Conservation (phyloP, 2,329 filamentous ascomycete genomes). For the Podosphaera xanthii region DNA sequence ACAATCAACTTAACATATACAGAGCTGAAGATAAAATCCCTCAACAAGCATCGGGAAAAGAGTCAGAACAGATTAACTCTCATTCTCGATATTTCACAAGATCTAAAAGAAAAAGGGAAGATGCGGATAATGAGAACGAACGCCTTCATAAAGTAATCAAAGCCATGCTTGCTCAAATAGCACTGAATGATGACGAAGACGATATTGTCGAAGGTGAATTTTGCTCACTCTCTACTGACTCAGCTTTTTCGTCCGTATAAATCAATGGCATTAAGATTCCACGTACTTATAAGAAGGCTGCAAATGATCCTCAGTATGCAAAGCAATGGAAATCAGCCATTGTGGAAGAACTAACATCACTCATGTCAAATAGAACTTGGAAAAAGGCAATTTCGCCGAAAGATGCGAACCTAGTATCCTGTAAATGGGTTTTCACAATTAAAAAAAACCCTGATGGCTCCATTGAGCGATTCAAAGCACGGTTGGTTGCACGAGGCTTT, state of each 20-base stretch:
- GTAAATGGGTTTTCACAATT: background rate
- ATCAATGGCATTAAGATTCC: background rate
- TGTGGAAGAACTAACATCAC: background rate
- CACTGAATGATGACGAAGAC: background rate
- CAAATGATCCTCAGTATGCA: background rate
- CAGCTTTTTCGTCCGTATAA: background rate
- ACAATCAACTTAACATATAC: too few species aligned
- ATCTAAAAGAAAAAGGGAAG: background rate
- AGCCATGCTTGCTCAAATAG: background rate
- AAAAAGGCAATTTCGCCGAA: background rate
- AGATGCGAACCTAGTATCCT: background rate
- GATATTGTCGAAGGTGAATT: background rate
- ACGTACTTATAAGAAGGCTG: background rate
- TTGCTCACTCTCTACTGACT: background rate
- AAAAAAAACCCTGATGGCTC: background rate
- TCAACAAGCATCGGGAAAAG: too few species aligned
- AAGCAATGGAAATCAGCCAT: background rate
- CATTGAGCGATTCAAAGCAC: background rate
- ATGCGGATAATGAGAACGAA: background rate
- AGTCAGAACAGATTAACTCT: background rate
- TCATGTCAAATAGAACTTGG: background rate
- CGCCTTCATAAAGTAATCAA: background rate
- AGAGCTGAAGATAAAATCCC: too few species aligned
- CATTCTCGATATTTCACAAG: background rate
- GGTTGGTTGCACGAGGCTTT: background rate